Evolutionary conservation across 192 early-diverging fungal species (phyloP), one percentile per base, ranked within the genome.

Genomic region (Coemansia nantahalensis): DNA sequence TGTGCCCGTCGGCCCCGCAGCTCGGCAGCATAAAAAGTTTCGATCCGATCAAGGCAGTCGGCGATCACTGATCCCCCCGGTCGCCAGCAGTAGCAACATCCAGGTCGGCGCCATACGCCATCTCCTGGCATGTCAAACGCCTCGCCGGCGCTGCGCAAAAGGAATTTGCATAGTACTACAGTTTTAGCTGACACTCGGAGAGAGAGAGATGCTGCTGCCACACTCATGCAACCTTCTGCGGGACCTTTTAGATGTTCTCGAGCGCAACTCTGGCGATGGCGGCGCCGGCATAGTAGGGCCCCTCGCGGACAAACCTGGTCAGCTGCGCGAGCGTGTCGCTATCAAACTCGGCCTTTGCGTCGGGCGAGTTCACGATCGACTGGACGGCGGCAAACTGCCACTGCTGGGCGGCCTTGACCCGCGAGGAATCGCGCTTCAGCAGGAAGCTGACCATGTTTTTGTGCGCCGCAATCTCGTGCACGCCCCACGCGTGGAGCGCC

Each of bases 341-440:
- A 23, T 63, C 67, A 53, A 78, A 78, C 18, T 53, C 59, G 12
- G 39, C 37, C 41, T 47, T 51, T 28, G 75, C 75, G 8, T 44
- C 42, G 11, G 51, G 44, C 13, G 64, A 43, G 23, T 53, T 45
- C 17, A 56, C 64, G 17, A 74, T 62, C 18, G 63, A 45, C 36
- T 74, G 50, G 4, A 74, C 49, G 15, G 55, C 45, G 3, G 71
- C 34, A 46, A 59, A 74, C 59, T 74, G 71, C 63, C 71, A 74
- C 47, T 74, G 58, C 53, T 74, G 71, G 33, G 42, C 71, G n/a
- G 48, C 40, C 42, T 53, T 74, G 26, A 48, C 56, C 11, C 64
- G 63, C 46, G 59, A 59, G 15, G 71, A 28, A 16, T 74, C 64
- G 35, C 71, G 63, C 51, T 56, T 67, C 37, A 74, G 59, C 51